phyloP scores from a whole-genome alignment of 2,329 filamentous ascomycete genomes.

The Cercospora brassicicola region DNA sequence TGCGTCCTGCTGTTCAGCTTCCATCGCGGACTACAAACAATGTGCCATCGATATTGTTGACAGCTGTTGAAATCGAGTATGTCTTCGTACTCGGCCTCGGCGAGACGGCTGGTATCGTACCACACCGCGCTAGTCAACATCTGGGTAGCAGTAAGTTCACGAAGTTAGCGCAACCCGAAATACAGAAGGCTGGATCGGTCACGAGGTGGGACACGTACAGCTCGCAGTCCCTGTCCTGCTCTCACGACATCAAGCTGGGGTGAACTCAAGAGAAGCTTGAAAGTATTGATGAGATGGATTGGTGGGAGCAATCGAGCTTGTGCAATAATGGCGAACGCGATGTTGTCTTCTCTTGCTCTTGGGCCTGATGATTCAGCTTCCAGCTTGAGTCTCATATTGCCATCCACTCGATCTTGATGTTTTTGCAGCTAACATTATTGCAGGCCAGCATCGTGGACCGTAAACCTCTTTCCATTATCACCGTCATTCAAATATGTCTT shows the following conservation, averaged over 20 bases:
- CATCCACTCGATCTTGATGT: neutral
- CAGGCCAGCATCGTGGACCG: neutral
- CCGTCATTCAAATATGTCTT: neutral
- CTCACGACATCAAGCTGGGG: neutral
- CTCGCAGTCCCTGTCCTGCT: neutral
- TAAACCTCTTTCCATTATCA: neutral
- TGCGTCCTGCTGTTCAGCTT: neutral
- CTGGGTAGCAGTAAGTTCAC: neutral
- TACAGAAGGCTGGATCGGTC: neutral
- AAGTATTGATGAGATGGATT: neutral
- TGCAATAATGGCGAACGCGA: neutral
- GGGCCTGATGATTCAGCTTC: neutral
- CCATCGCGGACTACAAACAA: neutral
- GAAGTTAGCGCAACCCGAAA: neutral
- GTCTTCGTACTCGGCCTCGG: neutral
- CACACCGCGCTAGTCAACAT: neutral
- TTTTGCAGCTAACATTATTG: neutral
- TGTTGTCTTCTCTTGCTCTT: neutral
- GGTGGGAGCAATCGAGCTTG: neutral
- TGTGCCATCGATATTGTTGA: neutral
- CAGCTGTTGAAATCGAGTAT: neutral
- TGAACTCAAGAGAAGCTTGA: neutral
- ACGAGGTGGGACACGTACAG: neutral
- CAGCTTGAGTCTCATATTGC: neutral
- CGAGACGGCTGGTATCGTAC: neutral